Evolutionary conservation across 2,329 filamentous ascomycete species (phyloP).

Genomic region (Periconia sp.): DNA sequence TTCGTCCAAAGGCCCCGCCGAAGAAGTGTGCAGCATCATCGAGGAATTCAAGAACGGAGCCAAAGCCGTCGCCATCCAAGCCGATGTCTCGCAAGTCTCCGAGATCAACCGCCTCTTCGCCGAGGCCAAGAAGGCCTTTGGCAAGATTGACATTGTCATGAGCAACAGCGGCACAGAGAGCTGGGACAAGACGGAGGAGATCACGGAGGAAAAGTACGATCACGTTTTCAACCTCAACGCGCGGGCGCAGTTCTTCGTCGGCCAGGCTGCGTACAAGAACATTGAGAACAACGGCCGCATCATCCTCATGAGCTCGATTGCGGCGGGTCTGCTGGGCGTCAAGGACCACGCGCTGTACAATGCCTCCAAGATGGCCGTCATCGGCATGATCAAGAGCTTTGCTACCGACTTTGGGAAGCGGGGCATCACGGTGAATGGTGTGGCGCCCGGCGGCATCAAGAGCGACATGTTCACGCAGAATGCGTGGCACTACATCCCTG

Average conservation of each 20-base stretch:
- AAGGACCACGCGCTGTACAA: constrained; percentile 76
- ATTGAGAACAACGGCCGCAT: constrained; percentile 73
- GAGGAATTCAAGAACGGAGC: constrained; percentile 54
- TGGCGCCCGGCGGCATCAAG: constrained; percentile 76
- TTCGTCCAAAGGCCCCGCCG: constrained; percentile 56
- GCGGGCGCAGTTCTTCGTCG: constrained; percentile 77
- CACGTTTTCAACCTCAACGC: constrained; percentile 73
- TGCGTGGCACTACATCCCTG: constrained; percentile 59
- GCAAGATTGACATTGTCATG: constrained; percentile 57
- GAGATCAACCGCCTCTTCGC: constrained; percentile 66
- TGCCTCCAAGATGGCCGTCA: constrained; percentile 74
- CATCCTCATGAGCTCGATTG: constrained; percentile 77
- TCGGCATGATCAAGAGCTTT: constrained; percentile 74
- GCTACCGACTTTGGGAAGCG: constrained; percentile 72
- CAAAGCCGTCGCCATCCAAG: constrained; percentile 64
- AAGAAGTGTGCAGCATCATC: constrained; percentile 57
- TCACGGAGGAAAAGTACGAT: constrained; percentile 73
- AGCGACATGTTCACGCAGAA: constrained; percentile 78
- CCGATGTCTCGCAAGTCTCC: constrained; percentile 60
- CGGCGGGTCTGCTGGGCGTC: constrained; percentile 69
- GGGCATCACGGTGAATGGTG: constrained; percentile 74
- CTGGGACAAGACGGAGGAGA: constrained; percentile 72
- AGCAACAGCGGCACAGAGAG: constrained; percentile 66
- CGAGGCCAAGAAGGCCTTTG: constrained; percentile 51
- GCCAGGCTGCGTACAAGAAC: constrained; percentile 75